A percentile compares a stretch with the other conserved stretches of the same genome.
phyloP scores from a whole-genome alignment of 805 yeast species.

The Lachancea sp. region DNA sequence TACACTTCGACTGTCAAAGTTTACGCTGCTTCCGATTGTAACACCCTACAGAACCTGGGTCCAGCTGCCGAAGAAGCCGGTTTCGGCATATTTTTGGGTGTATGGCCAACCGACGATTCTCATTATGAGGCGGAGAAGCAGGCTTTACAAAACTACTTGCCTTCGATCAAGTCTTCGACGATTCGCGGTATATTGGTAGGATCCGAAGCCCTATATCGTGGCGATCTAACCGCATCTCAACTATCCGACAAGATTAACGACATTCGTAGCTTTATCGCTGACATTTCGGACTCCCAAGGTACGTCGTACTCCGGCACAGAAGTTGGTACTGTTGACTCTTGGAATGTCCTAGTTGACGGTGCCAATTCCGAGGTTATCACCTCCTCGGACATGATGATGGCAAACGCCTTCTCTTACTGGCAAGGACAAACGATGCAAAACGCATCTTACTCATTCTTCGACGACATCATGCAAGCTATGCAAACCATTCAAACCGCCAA shows the following conservation, averaged over 20 bases:
- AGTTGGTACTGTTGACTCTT: constrained; percentile 94
- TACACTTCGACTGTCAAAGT: constrained; percentile 70
- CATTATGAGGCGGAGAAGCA: constrained; percentile 69
- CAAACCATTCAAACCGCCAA: constrained; percentile 79
- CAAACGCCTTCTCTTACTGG: constrained; percentile 98
- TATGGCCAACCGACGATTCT: constrained; percentile 88
- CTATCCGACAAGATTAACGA: constrained; percentile 63
- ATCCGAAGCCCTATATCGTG: constrained; percentile 92
- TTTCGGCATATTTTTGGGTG: constrained; percentile 72
- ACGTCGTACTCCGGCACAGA: constrained; percentile 61
- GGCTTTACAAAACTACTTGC: constrained; percentile 67
- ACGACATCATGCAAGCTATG: constrained; percentile 96
- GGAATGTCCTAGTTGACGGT: constrained; percentile 87
- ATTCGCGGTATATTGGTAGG: constrained; percentile 82
- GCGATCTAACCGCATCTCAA: constrained; percentile 66
- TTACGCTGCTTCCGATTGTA: constrained; percentile 91
- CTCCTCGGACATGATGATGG: constrained; percentile 80
- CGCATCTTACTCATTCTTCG: constrained; percentile 87
- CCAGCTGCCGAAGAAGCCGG: constrained; percentile 80
- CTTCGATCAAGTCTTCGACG: constrained; percentile 59
- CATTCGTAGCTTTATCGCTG: constrained; percentile 52
- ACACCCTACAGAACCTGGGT: constrained; percentile 75
- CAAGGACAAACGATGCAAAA: constrained; percentile 86
- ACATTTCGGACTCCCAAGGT: constrained; percentile 74
- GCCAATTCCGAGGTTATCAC: constrained; percentile 60